Evolutionary conservation across 371 early-diverging fungal species (phyloP).

Genomic region (Blakeslea trispora): DNA sequence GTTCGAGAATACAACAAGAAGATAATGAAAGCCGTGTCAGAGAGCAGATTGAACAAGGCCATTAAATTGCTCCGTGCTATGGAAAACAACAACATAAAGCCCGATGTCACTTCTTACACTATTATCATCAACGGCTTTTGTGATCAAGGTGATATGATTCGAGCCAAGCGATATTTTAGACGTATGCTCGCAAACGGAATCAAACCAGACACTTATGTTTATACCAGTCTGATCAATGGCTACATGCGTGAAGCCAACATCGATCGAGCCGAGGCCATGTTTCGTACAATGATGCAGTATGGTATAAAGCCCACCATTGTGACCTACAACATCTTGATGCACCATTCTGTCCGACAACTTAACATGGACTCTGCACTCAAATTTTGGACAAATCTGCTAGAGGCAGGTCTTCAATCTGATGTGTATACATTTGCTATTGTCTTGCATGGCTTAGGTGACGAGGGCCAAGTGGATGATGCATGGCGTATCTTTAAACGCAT

Average conservation of each 20-base stretch:
- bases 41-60: constrained; percentile 36
- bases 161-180: constrained; percentile 38
- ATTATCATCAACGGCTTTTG: constrained; percentile 39
- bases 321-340: constrained; percentile 53
- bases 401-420: constrained; percentile 45
- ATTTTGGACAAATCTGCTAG: constrained; percentile 40
- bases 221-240: constrained; percentile 50
- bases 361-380: constrained; percentile 45
- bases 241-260: constrained; percentile 48
- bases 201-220: constrained; percentile 39
- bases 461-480: constrained; percentile 43
- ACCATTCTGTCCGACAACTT: constrained; percentile 39
- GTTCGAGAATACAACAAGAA: constrained; percentile 26
- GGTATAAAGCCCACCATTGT: constrained; percentile 39
- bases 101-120: constrained; percentile 37
- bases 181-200: constrained; percentile 36
- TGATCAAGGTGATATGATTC: constrained; percentile 34
- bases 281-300: constrained; percentile 38
- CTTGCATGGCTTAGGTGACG: constrained; percentile 43
- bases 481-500: constrained; percentile 44
- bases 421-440: constrained; percentile 51
- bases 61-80: constrained; percentile 35
- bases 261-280: constrained; percentile 34
- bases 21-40: constrained; percentile 19
- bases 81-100: constrained; percentile 25